Evolutionary conservation across 169 alveolate species (phyloP), one percentile per base, ranked within the genome.

Genomic region (Plasmodium gallinaceum): DNA sequence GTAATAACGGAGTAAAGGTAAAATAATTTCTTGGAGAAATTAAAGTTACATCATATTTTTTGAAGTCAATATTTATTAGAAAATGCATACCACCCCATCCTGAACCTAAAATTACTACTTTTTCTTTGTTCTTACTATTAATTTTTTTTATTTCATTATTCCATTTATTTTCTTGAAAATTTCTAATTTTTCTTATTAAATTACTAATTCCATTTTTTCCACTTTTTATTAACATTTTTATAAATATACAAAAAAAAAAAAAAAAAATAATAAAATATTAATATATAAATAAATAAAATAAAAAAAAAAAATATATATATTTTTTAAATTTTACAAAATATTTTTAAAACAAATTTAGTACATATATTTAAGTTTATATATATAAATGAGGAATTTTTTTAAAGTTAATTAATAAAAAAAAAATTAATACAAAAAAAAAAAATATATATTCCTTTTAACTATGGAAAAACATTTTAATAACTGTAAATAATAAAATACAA

Each of bases 21-120:
- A 94, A 94, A 65, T 92, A 92, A 87, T 91, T 94, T 54, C 95
- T 64, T n/a, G 96, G 96, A 2, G 96, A 94, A 26, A 94, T 80
- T 32, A 94, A 80, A 3, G 91, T 90, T 26, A 92, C 88, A 78
- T 94, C 95, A 72, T 72, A 94, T 78, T 94, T 94, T 45, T 61
- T 61, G 42, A 91, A 91, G 70, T 92, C 93, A 0, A 94, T 62
- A 42, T 88, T 87, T 66, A 90, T 78, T 64, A 92, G 70, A 43
- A 94, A 92, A 51, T 85, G 85, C 5, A 94, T 48, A 6, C 95
- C 92, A 14, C 95, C 76, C 96, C 96, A 94, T n/a, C 96, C 96
- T 7, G 95, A 86, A 0, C 96, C 96, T 39, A 92, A 71, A 51
- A 94, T 76, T 2, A 94, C 93, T n/a, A 94, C 91, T 54, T 88